These are phyloP conservation scores for Fusarium falciforme DNA, from an alignment of 2,329 filamentous ascomycete genomes.

Conservation along the genomic window DNA sequence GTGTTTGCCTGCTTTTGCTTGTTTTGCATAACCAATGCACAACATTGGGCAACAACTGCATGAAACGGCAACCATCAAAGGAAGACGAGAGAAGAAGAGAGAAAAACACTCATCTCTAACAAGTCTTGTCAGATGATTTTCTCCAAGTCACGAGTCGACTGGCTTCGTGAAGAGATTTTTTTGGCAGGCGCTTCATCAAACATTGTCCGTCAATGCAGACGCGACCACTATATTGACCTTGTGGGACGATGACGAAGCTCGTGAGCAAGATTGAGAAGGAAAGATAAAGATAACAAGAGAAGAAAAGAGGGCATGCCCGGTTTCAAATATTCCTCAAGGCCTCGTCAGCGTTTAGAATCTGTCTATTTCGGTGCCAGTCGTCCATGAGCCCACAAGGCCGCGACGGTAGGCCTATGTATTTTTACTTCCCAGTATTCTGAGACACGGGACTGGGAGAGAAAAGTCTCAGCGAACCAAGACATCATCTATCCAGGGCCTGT, in stretches of 20 bases:
- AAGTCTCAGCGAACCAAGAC: slow-evolving; percentile 9
- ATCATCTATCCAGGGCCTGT: slow-evolving; percentile 1
- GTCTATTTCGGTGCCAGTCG: slow-evolving; percentile 10
- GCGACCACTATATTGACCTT: slow-evolving; percentile 25
- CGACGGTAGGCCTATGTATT: slow-evolving; percentile 23
- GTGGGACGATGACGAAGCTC: slow-evolving; percentile 30
- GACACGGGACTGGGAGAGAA: neutral
- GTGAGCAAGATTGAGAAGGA: neutral
- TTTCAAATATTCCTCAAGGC: slow-evolving; percentile 18
- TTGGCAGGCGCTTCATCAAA: slow-evolving; percentile 32
- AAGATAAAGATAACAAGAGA: neutral
- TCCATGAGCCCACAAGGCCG: slow-evolving; percentile 26
- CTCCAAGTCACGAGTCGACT: neutral
- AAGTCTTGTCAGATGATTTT: neutral
- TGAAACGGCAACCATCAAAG: neutral
- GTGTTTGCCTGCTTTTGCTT: slow-evolving; percentile 19
- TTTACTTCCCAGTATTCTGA: neutral
- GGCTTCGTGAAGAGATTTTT: neutral
- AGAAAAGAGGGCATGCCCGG: slow-evolving; percentile 2
- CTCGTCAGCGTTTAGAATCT: neutral
- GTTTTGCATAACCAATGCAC: slow-evolving; percentile 21
- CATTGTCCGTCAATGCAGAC: slow-evolving; percentile 27
- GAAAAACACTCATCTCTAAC: neutral
- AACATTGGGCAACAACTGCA: neutral
- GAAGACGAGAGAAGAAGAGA: neutral